Percentiles rank a stretch among this genome's conserved stretches.
phyloP scores from a whole-genome alignment of 2,329 filamentous ascomycete species.

The Aureobasidium sp. region DNA sequence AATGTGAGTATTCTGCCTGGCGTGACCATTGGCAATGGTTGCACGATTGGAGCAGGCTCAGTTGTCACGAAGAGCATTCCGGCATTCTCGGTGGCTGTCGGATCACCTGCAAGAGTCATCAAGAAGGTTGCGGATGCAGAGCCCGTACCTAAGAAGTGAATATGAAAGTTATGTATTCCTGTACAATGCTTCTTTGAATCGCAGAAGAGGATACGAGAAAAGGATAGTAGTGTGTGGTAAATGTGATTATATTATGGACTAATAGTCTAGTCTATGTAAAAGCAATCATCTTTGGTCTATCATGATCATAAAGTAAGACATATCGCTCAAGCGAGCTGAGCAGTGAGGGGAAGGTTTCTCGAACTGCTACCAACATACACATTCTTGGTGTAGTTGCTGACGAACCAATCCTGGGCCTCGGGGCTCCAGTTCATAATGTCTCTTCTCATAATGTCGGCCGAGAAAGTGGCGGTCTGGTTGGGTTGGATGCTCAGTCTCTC shows the following conservation, averaged over 20 bases:
- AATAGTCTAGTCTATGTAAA: neutral
- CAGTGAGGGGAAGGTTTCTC: constrained; percentile 43
- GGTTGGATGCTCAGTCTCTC: constrained; percentile 64
- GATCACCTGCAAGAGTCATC: constrained; percentile 30
- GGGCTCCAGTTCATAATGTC: constrained; percentile 82
- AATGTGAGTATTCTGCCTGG: constrained; percentile 65
- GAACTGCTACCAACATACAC: constrained; percentile 52
- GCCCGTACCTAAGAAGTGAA: neutral
- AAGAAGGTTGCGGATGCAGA: constrained; percentile 23
- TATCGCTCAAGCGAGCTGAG: constrained; percentile 4
- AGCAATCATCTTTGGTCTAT: neutral
- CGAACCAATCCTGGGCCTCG: constrained; percentile 70
- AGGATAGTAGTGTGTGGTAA: neutral
- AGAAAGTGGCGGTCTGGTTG: constrained; percentile 57
- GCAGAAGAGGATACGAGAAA: neutral
- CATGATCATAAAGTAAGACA: constrained; percentile 5
- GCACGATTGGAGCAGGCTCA: constrained; percentile 68
- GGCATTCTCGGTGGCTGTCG: constrained; percentile 30
- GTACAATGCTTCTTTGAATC: neutral
- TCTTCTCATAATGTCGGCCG: constrained; percentile 59
- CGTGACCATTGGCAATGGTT: constrained; percentile 67
- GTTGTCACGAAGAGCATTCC: constrained; percentile 64
- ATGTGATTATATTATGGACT: constrained; percentile 1
- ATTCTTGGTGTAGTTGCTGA: constrained; percentile 46
- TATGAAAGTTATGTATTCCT: neutral